Conservation (phyloP, 1,284 basidiomycete species). For the Stygiomarasmius scandens region DNA sequence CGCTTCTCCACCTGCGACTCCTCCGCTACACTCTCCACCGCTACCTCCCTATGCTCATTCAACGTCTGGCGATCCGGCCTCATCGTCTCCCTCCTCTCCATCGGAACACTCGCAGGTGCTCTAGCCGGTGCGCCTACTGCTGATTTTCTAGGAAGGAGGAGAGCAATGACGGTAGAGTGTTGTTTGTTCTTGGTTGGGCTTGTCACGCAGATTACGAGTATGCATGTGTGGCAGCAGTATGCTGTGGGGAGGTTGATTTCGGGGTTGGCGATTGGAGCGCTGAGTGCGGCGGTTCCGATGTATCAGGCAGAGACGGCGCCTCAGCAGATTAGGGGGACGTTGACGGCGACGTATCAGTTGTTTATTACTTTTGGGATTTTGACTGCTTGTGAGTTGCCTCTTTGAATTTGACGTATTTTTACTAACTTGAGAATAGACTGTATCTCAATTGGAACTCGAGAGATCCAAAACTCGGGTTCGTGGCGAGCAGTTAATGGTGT, state of each 20-base stretch:
- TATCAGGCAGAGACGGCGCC: slow-evolving; percentile 81
- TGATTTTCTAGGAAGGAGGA: slow-evolving; percentile 69
- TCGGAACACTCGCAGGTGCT: slow-evolving; percentile 66
- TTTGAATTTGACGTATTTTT: no score
- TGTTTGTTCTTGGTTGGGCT: slow-evolving; percentile 74
- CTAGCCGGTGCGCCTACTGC: slow-evolving; percentile 65
- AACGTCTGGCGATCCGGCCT: slow-evolving; percentile 58
- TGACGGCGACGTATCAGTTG: slow-evolving; percentile 76
- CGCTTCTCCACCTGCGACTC: slow-evolving; percentile 63
- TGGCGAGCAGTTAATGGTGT: slow-evolving; percentile 75
- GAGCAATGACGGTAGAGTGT: slow-evolving; percentile 74
- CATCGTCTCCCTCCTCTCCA: slow-evolving; percentile 70
- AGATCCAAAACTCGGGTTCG: slow-evolving; percentile 48
- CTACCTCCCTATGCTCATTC: slow-evolving; percentile 48
- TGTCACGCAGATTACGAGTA: slow-evolving; percentile 59
- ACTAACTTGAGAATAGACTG: no score
- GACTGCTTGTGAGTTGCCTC: slow-evolving; percentile 58
- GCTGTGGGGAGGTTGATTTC: slow-evolving; percentile 72
- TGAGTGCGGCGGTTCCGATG: slow-evolving; percentile 79
- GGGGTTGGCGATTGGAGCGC: slow-evolving; percentile 71
- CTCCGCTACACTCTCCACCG: slow-evolving; percentile 27
- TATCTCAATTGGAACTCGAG: slow-evolving; percentile 60
- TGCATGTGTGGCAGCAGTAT: slow-evolving; percentile 60
- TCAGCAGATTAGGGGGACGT: slow-evolving; percentile 74
- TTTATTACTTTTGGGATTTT: slow-evolving; percentile 81